Percentiles rank a stretch among this genome's conserved stretches.
These are phyloP conservation scores for Paxillus ammoniavirescens DNA, from an alignment of 768 basidiomycete species.

Conservation along the genomic window DNA sequence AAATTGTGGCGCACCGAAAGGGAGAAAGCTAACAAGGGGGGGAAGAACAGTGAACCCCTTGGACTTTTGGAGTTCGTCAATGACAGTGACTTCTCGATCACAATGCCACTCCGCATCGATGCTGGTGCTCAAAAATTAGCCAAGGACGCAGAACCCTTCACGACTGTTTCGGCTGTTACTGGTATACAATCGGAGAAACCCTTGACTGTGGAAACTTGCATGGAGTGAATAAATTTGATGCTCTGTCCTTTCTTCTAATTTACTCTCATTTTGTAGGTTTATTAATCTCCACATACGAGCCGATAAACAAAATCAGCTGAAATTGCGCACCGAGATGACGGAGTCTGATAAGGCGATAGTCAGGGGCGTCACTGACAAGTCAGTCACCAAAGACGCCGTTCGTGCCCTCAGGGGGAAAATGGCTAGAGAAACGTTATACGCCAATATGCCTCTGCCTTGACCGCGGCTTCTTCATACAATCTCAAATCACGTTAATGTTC, in stretches of 20 bases:
- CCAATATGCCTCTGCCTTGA: neutral
- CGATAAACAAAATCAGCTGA: neutral
- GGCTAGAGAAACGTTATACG: neutral
- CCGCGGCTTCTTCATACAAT: no score
- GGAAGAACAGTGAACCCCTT: conserved; percentile 1
- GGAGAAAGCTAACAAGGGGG: neutral
- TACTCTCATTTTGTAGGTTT: neutral
- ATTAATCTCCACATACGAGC: conserved; percentile 4
- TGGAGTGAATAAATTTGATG: conserved; percentile 3
- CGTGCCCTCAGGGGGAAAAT: conserved; percentile 1
- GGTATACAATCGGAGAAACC: neutral
- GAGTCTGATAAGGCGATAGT: conserved; percentile 3
- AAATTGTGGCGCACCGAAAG: conserved; percentile 7
- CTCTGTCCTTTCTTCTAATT: neutral
- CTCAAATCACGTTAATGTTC: no score
- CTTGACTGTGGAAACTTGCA: conserved; percentile 10
- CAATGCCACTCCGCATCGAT: conserved; percentile 3
- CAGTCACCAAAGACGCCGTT: neutral
- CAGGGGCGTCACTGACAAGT: neutral
- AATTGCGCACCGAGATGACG: conserved; percentile 2
- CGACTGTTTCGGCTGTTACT: conserved; percentile 8
- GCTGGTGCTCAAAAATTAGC: neutral
- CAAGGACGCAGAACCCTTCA: conserved; percentile 6
- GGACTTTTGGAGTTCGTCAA: conserved; percentile 19
- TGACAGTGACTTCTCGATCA: conserved; percentile 13